A percentile compares a stretch with the other conserved stretches of the same genome.
These are phyloP conservation scores for Botryosphaeria dothidea DNA, from an alignment of 2,329 filamentous ascomycete species.

Conservation along the genomic window DNA sequence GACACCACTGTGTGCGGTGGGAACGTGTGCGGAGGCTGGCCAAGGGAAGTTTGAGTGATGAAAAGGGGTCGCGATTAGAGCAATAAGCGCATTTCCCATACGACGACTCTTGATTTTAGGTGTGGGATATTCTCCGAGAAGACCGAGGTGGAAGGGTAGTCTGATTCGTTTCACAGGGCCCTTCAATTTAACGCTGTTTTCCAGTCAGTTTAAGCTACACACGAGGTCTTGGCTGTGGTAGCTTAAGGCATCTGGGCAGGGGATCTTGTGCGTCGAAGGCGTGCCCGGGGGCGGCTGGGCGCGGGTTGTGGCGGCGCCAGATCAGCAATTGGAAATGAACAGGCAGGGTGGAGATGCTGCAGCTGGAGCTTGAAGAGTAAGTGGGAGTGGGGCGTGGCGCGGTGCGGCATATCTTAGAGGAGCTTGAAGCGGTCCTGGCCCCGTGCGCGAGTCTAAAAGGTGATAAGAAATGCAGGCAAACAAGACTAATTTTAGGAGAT, in stretches of 20 bases:
- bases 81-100: not conserved
- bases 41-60: not conserved
- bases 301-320: not conserved
- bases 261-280: not conserved
- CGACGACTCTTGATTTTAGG: not conserved
- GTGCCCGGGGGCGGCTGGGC: not conserved
- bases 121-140: not conserved
- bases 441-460: not conserved
- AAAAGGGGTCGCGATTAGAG: not conserved
- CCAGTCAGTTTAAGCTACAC: not conserved
- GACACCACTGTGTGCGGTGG: too few relatives aligned
- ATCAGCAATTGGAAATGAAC: not conserved
- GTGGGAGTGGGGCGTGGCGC: not conserved
- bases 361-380: not conserved
- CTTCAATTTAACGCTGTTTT: not conserved
- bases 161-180: not conserved
- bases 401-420: not conserved
- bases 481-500: not conserved
- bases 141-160: not conserved
- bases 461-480: not conserved
- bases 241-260: not conserved
- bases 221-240: not conserved
- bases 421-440: not conserved
- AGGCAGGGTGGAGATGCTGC: not conserved
- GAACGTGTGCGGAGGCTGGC: not conserved